Conservation (phyloP, 345 rosid genomes). For the Sisymbrium irio region DNA sequence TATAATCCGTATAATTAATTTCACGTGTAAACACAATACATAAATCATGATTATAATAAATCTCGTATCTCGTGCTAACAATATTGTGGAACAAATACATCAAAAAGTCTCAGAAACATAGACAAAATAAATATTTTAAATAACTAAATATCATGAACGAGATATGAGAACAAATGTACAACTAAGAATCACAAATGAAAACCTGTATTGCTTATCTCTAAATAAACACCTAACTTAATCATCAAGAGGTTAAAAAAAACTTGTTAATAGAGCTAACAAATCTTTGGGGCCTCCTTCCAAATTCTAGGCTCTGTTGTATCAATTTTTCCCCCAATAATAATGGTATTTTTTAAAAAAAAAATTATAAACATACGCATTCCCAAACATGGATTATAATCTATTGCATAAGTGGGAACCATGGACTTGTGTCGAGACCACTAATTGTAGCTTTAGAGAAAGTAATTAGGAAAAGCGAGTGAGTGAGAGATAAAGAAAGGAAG, state of each 20-base stretch:
- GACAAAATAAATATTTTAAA: too few relatives aligned
- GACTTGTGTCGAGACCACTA: conserved; percentile 31
- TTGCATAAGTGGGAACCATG: conserved; percentile 26
- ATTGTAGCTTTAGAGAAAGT: conserved; percentile 41
- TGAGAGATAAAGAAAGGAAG: conserved; percentile 1
- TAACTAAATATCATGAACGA: too few relatives aligned
- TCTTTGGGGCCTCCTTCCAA: neutral
- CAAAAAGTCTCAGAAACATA: too few relatives aligned
- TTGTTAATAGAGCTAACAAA: neutral
- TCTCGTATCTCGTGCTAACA: too few relatives aligned
- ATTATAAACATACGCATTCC: neutral
- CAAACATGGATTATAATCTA: neutral
- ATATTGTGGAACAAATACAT: too few relatives aligned
- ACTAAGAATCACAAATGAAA: too few relatives aligned
- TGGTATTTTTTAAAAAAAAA: neutral
- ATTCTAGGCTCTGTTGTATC: neutral
- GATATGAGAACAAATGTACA: too few relatives aligned
- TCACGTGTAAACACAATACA: too few relatives aligned
- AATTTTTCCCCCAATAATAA: neutral
- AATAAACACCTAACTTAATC: conserved; percentile 2
- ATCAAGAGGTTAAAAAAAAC: neutral
- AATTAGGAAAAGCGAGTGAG: conserved; percentile 4
- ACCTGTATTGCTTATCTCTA: too few relatives aligned
- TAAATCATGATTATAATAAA: too few relatives aligned
- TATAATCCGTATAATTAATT: too few relatives aligned